Evolutionary conservation across 169 alveolate genomes (phyloP), one percentile per base, ranked within the genome.

Genomic region (Eimeria acervulina): DNA sequence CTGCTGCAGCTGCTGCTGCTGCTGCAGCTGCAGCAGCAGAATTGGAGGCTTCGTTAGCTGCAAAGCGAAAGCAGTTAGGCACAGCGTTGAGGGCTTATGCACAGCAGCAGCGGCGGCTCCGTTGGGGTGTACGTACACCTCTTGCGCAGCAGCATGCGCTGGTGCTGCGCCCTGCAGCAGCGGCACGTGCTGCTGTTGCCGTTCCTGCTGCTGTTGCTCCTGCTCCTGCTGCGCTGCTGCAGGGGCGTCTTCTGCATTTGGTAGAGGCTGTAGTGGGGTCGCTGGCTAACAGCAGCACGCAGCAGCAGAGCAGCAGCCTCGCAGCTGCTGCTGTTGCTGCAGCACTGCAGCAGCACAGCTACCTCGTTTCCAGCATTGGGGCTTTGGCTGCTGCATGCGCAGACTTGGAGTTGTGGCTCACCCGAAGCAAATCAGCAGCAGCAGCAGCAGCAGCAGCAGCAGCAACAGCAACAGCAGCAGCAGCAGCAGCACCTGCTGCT

Each of bases 311-410:
- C 83, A 72, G 83, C 83, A 72, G 83, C 83, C 5, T 3, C 1
- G 72, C 72, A 23, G 72, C 36, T 72, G 83, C 42, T 38, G 83
- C 83, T 38, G 83, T 72, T 72, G 83, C 83, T 72, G 83, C 83
- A 36, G 83, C 83, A 36, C 26, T 72, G 83, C 52, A 72, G 83
- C 83, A 72, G 83, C 83, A 72, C 83, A 33, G 83, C 83, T 38
- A 72, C 51, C n/a, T 72, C 23, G 83, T 72, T 4, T 23, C 52
- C 4, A 17, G 52, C 83, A 38, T 72, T 19, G 51, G 52, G 26
- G 13, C 83, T 8, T 38, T 72, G 31, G 26, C 83, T 31, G 83
- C 83, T 36, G 83, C 83, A 72, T 72, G 51, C 83, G 83, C 52
- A 8, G 52, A 72, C 21, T 38, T 72, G 51, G 31, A 15, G 8